Base-by-base conservation (phyloP, 164 flowering plant genomes). In the Platanus orientalis region DNA sequence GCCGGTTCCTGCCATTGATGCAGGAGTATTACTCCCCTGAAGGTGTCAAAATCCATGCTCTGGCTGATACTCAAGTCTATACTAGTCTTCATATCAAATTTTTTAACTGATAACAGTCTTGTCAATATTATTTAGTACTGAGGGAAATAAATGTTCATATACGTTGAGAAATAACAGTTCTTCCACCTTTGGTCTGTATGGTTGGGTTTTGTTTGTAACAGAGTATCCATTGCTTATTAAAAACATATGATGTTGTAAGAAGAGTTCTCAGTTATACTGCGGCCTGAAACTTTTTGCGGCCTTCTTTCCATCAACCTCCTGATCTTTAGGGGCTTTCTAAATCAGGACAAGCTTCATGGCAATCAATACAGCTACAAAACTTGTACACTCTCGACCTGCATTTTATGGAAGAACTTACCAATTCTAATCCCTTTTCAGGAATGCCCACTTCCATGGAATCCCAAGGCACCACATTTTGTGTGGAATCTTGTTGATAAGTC, bases 101-200 rank as follows among this genome's bases (percentile, higher is more conserved):
- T n/a, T 23, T 40, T 24, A 12, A 58, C 42, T 1, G 60, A 57
- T 17, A 6, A 63, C 50, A 28, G 60, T 54, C 58, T 56, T 73
- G 75, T 73, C 62, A 56, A 73, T 75, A 79, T 63, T 45, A 47
- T 32, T 58, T 47, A 28, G 29, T 64, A 26, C 48, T 12, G n/a
- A 61, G 57, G 24, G 6, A 36, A n/a, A 51, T 63, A 36, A 48
- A 54, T 10, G 60, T 40, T 49, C 25, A 28, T 51, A 51, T 32
- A 36, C 23, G 23, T 13, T 36, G 26, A 23, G 27, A 62, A 47
- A 62, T 24, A 39, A 52, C n/a, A 2, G 4, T 52, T 34, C 29
- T 28, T 47, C 50, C 23, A 25, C 6, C 39, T 40, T 44, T 40
- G 10, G 30, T 59, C 20, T 42, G 11, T 12, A 21, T 25, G 21